Evolutionary conservation across 345 rosid species (phyloP).

Genomic region (Conringia planisiliqua): DNA sequence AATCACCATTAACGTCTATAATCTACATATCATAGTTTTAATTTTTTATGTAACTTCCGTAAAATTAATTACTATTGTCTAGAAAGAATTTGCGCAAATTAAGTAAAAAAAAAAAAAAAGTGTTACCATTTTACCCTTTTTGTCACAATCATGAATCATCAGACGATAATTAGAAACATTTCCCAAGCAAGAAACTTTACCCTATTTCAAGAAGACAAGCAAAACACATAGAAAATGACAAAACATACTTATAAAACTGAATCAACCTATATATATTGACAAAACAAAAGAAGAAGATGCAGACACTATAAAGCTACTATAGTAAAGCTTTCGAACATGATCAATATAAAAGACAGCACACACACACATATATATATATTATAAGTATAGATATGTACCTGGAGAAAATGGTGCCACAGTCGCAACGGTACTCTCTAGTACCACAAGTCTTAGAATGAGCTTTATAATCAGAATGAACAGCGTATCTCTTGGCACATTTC

Average conservation of each 20-base stretch:
- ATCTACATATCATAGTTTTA: too few species aligned
- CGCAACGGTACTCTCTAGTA: constrained; percentile 92
- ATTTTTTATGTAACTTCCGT: too few species aligned
- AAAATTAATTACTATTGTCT: not conserved
- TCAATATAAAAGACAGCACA: not conserved
- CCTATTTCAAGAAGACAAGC: constrained; percentile 26
- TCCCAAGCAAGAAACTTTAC: constrained; percentile 16
- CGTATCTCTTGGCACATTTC: constrained; percentile 88
- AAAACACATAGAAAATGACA: constrained; percentile 15
- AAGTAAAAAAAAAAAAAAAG: not conserved
- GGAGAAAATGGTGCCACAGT: constrained; percentile 91
- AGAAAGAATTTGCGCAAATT: not conserved
- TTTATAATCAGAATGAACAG: constrained; percentile 96
- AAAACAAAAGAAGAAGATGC: not conserved
- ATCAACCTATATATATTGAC: constrained; percentile 5
- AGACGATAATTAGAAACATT: constrained; percentile 7
- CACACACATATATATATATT: not conserved
- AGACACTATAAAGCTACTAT: not conserved
- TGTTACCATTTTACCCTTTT: constrained; percentile 13
- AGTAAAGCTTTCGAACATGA: constrained; percentile 2
- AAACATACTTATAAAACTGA: not conserved
- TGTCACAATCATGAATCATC: not conserved
- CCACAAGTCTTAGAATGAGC: constrained; percentile 99
- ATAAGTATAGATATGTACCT: constrained; percentile 43
- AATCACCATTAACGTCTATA: not conserved